These are phyloP conservation scores for Xylariaceae sp. DNA, from an alignment of 2,329 filamentous ascomycete species.

Conservation along the genomic window DNA sequence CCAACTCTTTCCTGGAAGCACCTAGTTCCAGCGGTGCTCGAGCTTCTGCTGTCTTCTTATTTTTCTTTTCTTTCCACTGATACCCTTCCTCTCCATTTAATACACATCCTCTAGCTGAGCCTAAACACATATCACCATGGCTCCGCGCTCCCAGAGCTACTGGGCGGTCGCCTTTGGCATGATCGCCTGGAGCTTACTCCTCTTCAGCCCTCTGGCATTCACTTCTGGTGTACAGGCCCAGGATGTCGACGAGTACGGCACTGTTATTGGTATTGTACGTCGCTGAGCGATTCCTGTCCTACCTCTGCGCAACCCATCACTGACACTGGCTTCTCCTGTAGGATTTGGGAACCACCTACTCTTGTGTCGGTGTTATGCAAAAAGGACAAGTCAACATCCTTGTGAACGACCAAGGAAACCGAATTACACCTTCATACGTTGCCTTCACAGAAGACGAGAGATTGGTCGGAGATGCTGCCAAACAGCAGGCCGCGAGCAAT, in stretches of 20 bases:
- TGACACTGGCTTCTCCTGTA: conserved; percentile 22
- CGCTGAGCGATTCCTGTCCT: background rate
- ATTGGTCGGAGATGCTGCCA: conserved; percentile 93
- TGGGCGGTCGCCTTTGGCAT: conserved; percentile 80
- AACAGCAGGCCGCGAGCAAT: conserved; percentile 88
- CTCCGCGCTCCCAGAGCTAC: conserved; percentile 59
- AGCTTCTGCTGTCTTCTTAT: conserved; percentile 15
- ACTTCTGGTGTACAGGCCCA: conserved; percentile 71
- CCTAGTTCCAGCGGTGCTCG: conserved; percentile 5
- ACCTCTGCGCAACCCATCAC: background rate
- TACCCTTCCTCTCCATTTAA: conserved; percentile 6
- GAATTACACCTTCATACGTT: conserved; percentile 92
- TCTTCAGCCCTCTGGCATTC: conserved; percentile 84
- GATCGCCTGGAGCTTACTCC: conserved; percentile 84
- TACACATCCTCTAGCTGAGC: conserved; percentile 10
- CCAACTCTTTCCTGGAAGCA: conserved; percentile 4
- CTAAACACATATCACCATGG: conserved; percentile 34
- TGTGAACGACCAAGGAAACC: conserved; percentile 94
- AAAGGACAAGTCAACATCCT: conserved; percentile 94
- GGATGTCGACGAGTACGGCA: conserved; percentile 68
- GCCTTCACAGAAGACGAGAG: conserved; percentile 96
- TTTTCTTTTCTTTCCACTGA: conserved; percentile 7
- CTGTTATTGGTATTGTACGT: conserved; percentile 85
- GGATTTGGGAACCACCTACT: conserved; percentile 85
- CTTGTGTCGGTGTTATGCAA: conserved; percentile 93